A percentile compares a stretch with the other conserved stretches of the same genome.
These are phyloP conservation scores for Trebouxiophyceae sp. DNA, from an alignment of 163 green algal species.

Conservation along the genomic window DNA sequence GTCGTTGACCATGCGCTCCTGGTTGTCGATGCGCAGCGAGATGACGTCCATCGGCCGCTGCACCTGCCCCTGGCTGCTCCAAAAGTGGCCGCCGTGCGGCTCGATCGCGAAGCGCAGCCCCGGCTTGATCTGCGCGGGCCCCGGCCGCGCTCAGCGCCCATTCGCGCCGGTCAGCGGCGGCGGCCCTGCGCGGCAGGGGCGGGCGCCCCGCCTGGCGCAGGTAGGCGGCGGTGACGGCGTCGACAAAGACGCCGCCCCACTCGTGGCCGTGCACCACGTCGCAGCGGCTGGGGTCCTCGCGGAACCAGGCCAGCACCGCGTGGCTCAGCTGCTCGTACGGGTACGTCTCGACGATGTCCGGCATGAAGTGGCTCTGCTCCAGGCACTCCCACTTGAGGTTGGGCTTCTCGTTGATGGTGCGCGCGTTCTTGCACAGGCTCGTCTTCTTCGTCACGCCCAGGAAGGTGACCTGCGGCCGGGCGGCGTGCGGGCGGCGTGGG, in stretches of 20 bases:
- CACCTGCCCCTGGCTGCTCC: conserved; percentile 7
- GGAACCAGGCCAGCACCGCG: conserved; percentile 14
- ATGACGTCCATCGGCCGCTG: conserved; percentile 17
- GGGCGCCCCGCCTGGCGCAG: conserved; percentile 1
- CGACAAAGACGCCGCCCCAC: conserved; percentile 18
- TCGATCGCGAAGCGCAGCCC: conserved; percentile 13
- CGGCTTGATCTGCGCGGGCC: conserved; percentile 4
- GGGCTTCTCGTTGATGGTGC: conserved; percentile 2
- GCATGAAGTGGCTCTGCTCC: conserved; percentile 9
- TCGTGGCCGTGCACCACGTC: conserved; percentile 21
- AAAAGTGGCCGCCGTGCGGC: conserved; percentile 21
- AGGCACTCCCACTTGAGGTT: conserved; percentile 13
- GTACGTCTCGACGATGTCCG: conserved; percentile 17
- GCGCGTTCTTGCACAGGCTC: conserved; percentile 5
- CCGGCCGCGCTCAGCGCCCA: neutral
- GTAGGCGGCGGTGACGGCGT: conserved; percentile 4
- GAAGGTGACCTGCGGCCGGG: conserved; percentile 10
- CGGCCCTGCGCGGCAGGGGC: neutral
- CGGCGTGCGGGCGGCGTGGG: too few species aligned
- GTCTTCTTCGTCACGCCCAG: conserved; percentile 10
- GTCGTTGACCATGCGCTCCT: conserved; percentile 12
- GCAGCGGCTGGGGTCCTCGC: conserved; percentile 5
- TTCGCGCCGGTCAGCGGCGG: neutral
- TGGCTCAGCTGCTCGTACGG: conserved; percentile 17
- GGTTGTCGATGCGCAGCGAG: conserved; percentile 15